Conservation (phyloP, 495 filamentous ascomycete genomes). For the Penicillium verhagenii region DNA sequence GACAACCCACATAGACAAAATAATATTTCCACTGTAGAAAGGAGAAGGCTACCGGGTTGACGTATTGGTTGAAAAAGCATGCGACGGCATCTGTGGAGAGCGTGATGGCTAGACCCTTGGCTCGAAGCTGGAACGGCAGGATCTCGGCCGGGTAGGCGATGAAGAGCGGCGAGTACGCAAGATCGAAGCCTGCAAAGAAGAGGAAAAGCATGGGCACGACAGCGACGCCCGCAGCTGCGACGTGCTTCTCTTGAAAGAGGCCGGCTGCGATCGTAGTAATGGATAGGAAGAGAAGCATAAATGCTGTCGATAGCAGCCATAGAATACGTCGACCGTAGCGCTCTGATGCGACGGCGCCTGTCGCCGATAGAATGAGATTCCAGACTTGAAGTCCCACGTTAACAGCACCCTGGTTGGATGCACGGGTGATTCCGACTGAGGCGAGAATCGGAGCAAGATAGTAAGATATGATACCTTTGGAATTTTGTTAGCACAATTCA, state of each 20-base stretch:
- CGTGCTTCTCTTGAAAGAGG: constrained; percentile 48
- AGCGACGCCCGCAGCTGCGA: constrained; percentile 46
- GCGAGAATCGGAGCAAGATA: constrained; percentile 55
- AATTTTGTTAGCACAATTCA: not conserved
- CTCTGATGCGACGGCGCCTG: constrained; percentile 56
- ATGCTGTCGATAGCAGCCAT: constrained; percentile 53
- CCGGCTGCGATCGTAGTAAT: constrained; percentile 55
- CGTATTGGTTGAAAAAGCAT: constrained; percentile 56
- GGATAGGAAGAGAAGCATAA: constrained; percentile 57
- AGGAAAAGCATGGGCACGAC: constrained; percentile 62
- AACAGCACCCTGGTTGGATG: constrained; percentile 42
- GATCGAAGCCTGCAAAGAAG: constrained; percentile 55
- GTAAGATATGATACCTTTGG: constrained; percentile 56
- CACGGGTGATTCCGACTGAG: constrained; percentile 51
- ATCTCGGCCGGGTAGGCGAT: constrained; percentile 67
- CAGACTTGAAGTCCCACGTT: constrained; percentile 26
- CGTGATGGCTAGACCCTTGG: constrained; percentile 68
- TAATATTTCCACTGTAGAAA: constrained; percentile 57
- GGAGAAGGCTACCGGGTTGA: constrained; percentile 58
- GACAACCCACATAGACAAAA: constrained; percentile 57
- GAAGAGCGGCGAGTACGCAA: constrained; percentile 59
- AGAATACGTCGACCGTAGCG: constrained; percentile 56
- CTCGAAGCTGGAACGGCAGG: constrained; percentile 63
- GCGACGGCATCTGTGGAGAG: constrained; percentile 58
- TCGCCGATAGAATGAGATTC: constrained; percentile 30